phyloP scores from a whole-genome alignment of 2,329 filamentous ascomycete species.

The Xylariaceae sp. region DNA sequence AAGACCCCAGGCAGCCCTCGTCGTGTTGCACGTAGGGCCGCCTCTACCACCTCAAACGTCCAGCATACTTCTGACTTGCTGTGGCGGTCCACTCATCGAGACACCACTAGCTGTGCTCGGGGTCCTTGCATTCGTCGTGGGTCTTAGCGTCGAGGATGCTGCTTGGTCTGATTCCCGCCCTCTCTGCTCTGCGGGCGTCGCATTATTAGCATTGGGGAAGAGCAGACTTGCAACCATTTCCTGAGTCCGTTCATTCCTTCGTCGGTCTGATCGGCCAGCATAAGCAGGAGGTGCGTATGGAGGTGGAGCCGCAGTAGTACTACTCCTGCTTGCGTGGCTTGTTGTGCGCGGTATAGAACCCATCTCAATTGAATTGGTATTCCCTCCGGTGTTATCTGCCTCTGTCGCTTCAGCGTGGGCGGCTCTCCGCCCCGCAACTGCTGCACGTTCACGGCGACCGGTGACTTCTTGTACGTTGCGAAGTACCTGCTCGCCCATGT shows the following conservation, averaged over 20 bases:
- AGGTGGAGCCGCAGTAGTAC: constrained; percentile 25
- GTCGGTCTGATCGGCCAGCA: constrained; percentile 41
- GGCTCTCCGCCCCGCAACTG: constrained; percentile 35
- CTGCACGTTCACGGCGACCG: constrained; percentile 40
- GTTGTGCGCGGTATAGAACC: constrained; percentile 32
- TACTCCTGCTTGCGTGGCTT: constrained; percentile 23
- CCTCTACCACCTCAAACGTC: constrained; percentile 40
- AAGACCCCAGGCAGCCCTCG: neutral
- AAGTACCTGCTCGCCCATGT: constrained; percentile 50
- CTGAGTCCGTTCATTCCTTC: constrained; percentile 42
- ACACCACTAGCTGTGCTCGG: constrained; percentile 44
- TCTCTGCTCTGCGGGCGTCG: constrained; percentile 21
- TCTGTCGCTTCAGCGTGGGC: constrained; percentile 30
- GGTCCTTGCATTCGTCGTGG: constrained; percentile 37
- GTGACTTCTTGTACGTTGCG: constrained; percentile 54
- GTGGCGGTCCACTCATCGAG: constrained; percentile 46
- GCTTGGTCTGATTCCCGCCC: constrained; percentile 16
- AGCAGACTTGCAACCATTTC: constrained; percentile 43
- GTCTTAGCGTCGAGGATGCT: constrained; percentile 16
- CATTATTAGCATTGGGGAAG: constrained; percentile 40
- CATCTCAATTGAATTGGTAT: constrained; percentile 37
- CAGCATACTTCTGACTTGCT: constrained; percentile 55
- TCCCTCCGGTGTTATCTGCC: constrained; percentile 18
- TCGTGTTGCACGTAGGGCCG: neutral
- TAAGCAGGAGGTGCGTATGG: constrained; percentile 34